Evolutionary conservation across 129 eudicot genomes (phyloP), one percentile per base, ranked within the genome.

Genomic region (Pseudognaphalium luteoalbum): DNA sequence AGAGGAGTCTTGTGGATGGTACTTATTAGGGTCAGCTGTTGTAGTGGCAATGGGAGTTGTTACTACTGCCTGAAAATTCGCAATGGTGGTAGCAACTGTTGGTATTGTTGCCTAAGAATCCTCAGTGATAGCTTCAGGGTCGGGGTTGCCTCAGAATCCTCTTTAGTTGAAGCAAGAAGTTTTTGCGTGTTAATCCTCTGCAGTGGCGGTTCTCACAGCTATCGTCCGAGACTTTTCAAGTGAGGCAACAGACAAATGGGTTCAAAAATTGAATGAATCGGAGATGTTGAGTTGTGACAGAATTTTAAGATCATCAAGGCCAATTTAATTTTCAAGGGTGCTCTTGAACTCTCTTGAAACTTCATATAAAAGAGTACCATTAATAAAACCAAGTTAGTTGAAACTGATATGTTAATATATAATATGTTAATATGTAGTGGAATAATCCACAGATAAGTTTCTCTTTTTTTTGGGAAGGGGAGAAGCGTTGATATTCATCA

Each of bases 331-430:
- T 76, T 92, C 97, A 70, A 89, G 97, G 4, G 92, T 85, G 81
- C 89, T 89, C 86, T 92, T 92, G 78, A 92, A 92, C 44, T 92
- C 97, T 84, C 90, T 87, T 52, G 96, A 92, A 68, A 92, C 97
- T 41, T 91, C 77, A 68, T 73, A 73, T 35, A n/a, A 73, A 61
- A 57, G 12, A 19, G 37, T 20, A 59, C 35, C 66, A 19, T 54
- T 56, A 9, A 71, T 9, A 54, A 21, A 66, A 74, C 41, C 41
- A 4, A 41, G 25, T 60, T 16, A 74, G 62, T 25, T 74, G 9
- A 21, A 20, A 14, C n/a, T n/a, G n/a, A n/a, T n/a, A n/a, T n/a
- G n/a, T n/a, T n/a, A n/a, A n/a, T n/a, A n/a, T n/a, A 68, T 4
- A 34, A 68, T 41, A 68, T 57, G 20, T 39, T 41, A 41, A 14